A percentile compares a stretch with the other conserved stretches of the same genome.
Evolutionary conservation across 768 basidiomycete genomes (phyloP).

Genomic region (Suillus ampliporus): DNA sequence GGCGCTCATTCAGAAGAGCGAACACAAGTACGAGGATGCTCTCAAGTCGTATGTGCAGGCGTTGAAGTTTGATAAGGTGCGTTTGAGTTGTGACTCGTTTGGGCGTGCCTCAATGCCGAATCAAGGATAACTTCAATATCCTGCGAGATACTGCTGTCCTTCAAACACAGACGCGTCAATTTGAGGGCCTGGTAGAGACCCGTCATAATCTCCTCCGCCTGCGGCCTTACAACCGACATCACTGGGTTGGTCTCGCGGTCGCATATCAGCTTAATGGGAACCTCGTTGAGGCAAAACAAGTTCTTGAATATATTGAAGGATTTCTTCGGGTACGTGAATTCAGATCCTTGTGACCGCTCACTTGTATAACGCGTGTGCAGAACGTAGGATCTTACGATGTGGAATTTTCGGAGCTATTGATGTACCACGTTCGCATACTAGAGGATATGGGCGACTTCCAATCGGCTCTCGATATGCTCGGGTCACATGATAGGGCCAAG

Average conservation of each 20-base stretch:
- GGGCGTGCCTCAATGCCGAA: slow-evolving; percentile 9
- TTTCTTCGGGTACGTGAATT: slow-evolving; percentile 63
- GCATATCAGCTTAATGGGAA: slow-evolving; percentile 88
- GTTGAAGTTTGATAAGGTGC: slow-evolving; percentile 85
- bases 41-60: slow-evolving; percentile 92
- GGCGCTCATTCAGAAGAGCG: slow-evolving; percentile 91
- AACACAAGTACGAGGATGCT: slow-evolving; percentile 95
- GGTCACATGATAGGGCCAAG: slow-evolving; percentile 57
- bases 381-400: slow-evolving; percentile 79
- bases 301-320: slow-evolving; percentile 73
- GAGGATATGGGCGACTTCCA: slow-evolving; percentile 72
- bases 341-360: not conserved
- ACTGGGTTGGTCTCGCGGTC: slow-evolving; percentile 90
- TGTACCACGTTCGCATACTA: slow-evolving; percentile 77
- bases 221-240: slow-evolving; percentile 81
- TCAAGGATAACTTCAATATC: slow-evolving; percentile 92
- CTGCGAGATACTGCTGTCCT: slow-evolving; percentile 89
- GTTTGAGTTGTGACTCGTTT: slow-evolving; percentile 24
- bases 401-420: slow-evolving; percentile 82
- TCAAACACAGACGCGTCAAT: slow-evolving; percentile 86
- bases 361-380: slow-evolving; percentile 39
- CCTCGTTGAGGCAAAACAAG: slow-evolving; percentile 66
- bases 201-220: slow-evolving; percentile 80
- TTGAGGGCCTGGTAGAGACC: slow-evolving; percentile 78
- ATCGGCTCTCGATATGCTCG: slow-evolving; percentile 67